A percentile compares a stretch with the other conserved stretches of the same genome.
These are phyloP conservation scores for Magnaporthiopsis rhizophila DNA, from an alignment of 2,329 filamentous ascomycete species.

Conservation along the genomic window DNA sequence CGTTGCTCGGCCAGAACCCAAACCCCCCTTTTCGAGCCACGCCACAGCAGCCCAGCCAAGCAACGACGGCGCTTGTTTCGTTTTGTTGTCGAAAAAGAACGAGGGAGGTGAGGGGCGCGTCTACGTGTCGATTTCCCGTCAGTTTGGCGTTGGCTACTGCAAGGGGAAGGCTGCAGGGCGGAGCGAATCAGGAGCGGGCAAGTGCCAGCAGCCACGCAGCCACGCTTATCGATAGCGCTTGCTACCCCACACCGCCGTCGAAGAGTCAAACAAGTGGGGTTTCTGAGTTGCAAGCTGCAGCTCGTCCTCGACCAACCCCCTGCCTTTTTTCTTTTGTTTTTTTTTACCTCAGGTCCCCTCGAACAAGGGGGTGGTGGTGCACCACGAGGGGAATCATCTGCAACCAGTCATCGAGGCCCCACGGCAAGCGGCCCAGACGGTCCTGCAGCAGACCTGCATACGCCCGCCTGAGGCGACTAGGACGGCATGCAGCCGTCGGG, in stretches of 20 bases:
- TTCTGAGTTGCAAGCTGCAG: not conserved
- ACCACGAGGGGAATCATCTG: not conserved
- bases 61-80: constrained; percentile 13
- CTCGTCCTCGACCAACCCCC: not conserved
- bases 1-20: not conserved
- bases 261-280: not conserved
- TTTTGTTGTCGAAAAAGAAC: constrained; percentile 3
- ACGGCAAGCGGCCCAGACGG: constrained; percentile 10
- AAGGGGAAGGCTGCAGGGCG: constrained; percentile 9
- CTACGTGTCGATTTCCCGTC: constrained; percentile 18
- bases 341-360: not conserved
- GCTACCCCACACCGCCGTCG: constrained; percentile 5
- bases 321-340: not conserved
- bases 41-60: constrained; percentile 6
- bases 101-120: constrained; percentile 11
- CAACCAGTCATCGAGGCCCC: constrained; percentile 12
- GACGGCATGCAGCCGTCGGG: constrained; percentile 7
- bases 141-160: constrained; percentile 14
- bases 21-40: too few species aligned
- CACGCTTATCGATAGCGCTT: constrained; percentile 22
- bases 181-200: constrained; percentile 7
- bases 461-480: constrained; percentile 10
- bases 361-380: not conserved
- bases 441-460: constrained; percentile 16
- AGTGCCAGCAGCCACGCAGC: constrained; percentile 3